Evolutionary conservation across 257 asterid species (phyloP).

Genomic region (Ehretia macrophylla): DNA sequence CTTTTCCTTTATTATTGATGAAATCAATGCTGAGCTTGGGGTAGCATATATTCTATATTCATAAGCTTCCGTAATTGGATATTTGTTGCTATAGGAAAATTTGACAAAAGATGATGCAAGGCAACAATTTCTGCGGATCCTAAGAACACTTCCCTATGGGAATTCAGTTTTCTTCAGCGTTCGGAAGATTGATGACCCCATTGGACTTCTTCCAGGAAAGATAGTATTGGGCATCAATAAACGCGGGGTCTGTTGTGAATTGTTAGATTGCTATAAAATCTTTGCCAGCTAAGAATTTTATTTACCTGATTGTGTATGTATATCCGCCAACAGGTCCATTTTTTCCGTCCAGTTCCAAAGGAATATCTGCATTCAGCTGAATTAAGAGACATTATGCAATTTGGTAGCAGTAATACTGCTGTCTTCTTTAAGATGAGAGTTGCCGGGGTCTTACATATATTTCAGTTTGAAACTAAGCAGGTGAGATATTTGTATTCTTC

Average conservation of each 20-base stretch:
- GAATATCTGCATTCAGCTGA: conserved; percentile 98
- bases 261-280: background rate
- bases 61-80: background rate
- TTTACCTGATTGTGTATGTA: background rate
- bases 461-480: conserved; percentile 98
- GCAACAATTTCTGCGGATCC: conserved; percentile 83
- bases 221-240: conserved; percentile 86
- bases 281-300: conserved; percentile 5
- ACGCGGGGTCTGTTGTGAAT: conserved; percentile 72
- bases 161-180: conserved; percentile 95
- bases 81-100: conserved; percentile 51
- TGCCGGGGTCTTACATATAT: conserved; percentile 96
- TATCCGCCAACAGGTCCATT: conserved; percentile 67
- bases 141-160: conserved; percentile 95
- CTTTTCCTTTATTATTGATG: too few species aligned
- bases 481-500: conserved; percentile 26
- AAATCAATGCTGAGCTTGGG: too few species aligned
- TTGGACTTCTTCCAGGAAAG: conserved; percentile 95
- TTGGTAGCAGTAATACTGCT: conserved; percentile 97
- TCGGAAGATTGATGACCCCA: conserved; percentile 98
- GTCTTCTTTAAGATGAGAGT: conserved; percentile 99
- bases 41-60: background rate
- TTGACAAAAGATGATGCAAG: conserved; percentile 97
- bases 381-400: conserved; percentile 97
- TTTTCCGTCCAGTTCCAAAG: conserved; percentile 98